Percentiles rank a stretch among this genome's conserved stretches.
phyloP scores from a whole-genome alignment of 768 basidiomycete species.

The Peribolospora kevripleyi region DNA sequence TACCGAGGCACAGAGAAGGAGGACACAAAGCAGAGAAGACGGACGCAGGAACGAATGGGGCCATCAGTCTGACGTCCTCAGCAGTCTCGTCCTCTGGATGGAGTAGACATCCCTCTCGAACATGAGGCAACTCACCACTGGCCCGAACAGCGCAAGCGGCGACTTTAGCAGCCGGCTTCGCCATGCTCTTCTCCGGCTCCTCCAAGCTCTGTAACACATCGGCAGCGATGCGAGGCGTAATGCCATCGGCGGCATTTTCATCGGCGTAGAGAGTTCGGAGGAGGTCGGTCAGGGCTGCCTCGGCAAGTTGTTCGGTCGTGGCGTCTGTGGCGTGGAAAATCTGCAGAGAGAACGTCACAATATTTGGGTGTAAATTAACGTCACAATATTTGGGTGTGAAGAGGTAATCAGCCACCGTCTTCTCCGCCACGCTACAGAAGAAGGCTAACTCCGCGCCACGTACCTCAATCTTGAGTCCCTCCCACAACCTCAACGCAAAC shows the following conservation, averaged over 20 bases:
- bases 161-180: slow-evolving; percentile 62
- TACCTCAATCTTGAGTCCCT: slow-evolving; percentile 70
- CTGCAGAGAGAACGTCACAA: slow-evolving; percentile 23
- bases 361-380: not conserved
- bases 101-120: not conserved
- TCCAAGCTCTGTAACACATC: slow-evolving; percentile 23
- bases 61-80: too few relatives aligned
- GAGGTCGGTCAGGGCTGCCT: slow-evolving; percentile 46
- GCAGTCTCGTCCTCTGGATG: too few relatives aligned
- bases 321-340: slow-evolving; percentile 77
- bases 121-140: not conserved
- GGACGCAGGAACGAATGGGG: too few relatives aligned
- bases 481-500: slow-evolving; percentile 63
- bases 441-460: slow-evolving; percentile 1
- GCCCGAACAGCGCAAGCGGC: not conserved
- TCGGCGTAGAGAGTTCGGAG: slow-evolving; percentile 42
- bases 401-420: not conserved
- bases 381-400: not conserved
- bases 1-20: too few relatives aligned
- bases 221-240: slow-evolving; percentile 14
- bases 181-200: slow-evolving; percentile 84
- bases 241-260: slow-evolving; percentile 16
- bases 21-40: too few relatives aligned
- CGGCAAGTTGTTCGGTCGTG: slow-evolving; percentile 45
- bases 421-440: not conserved